Evolutionary conservation across 768 basidiomycete genomes (phyloP), one percentile per base, ranked within the genome.

Genomic region (Tulasnella sp.): DNA sequence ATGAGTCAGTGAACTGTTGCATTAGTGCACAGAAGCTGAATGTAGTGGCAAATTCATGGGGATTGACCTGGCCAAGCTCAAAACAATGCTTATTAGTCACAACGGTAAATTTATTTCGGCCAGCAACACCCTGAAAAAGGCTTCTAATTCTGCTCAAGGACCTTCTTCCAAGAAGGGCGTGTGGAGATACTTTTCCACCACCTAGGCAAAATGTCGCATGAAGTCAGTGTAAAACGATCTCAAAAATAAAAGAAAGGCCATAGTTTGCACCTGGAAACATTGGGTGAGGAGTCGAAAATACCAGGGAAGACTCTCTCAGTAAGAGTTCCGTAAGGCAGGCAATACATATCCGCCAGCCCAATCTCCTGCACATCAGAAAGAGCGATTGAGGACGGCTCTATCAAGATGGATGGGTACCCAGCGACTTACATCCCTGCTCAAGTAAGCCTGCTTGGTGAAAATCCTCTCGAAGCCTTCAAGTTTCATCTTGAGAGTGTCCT

Each of bases 381-480:
- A 38, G 1, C n/a, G 47, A 11, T 7, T 23, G n/a, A 23, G 19
- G 47, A 45, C 38, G 19, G n/a, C n/a, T 7, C 21, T 7, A 48
- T 23, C 47, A 52, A n/a, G 34, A 30, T 52, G 27, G 34, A 27
- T 29, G 19, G n/a, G n/a, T n/a, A n/a, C n/a, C 19, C 13, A 62
- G 5, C 27, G 5, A 60, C 67, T 55, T 42, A 74, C 70, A 64
- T 65, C 76, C 67, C 71, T 80, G 67, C 62, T 75, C 69, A 70
- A 67, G 66, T 80, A 83, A 63, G 74, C 76, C 61, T 78, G 76
- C 67, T 80, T 82, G 24, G 73, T 67, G 29, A 86, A 71, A 56
- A 84, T 79, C 13, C 63, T 56, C 26, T 85, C 82, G 68, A 83
- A 84, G 1, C 68, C 79, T 24, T 56, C 74, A 21, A 84, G 72